Evolutionary conservation across 1,284 basidiomycete species (phyloP).

Genomic region (Irpex rosettiformis): DNA sequence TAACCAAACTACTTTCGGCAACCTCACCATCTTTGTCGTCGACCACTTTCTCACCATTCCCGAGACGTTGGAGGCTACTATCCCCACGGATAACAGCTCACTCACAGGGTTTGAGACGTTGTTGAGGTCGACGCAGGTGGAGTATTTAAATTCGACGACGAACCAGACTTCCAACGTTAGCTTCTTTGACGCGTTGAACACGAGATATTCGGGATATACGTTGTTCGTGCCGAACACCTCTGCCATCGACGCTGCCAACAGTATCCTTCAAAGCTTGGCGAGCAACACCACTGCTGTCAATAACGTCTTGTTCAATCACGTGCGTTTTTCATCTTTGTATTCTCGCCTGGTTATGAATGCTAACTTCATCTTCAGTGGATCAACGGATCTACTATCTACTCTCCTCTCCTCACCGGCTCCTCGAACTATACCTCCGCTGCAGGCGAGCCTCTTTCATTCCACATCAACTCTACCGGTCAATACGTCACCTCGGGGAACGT

Average conservation of each 20-base stretch:
- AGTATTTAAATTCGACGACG: slow-evolving; percentile 25
- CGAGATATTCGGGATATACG: slow-evolving; percentile 53
- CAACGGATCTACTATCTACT: slow-evolving; percentile 70
- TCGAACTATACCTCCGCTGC: slow-evolving; percentile 51
- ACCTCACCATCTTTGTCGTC: slow-evolving; percentile 50
- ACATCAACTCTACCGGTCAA: slow-evolving; percentile 55
- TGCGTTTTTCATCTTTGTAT: slow-evolving; percentile 29
- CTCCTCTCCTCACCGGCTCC: slow-evolving; percentile 39
- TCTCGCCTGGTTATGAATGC: neutral
- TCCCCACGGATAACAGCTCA: slow-evolving; percentile 36
- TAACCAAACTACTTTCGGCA: slow-evolving; percentile 42
- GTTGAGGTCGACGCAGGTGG: slow-evolving; percentile 20
- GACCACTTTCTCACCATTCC: slow-evolving; percentile 54
- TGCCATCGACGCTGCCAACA: slow-evolving; percentile 39
- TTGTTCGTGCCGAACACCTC: slow-evolving; percentile 64
- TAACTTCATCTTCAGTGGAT: slow-evolving; percentile 41
- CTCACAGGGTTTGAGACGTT: slow-evolving; percentile 36
- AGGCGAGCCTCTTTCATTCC: slow-evolving; percentile 55
- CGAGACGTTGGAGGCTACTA: slow-evolving; percentile 40
- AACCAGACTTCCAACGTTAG: slow-evolving; percentile 29
- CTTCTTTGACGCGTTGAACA: slow-evolving; percentile 38
- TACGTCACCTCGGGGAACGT: slow-evolving; percentile 55
- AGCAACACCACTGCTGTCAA: slow-evolving; percentile 44
- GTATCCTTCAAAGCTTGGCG: slow-evolving; percentile 33
- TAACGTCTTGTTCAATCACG: slow-evolving; percentile 60